A percentile compares a stretch with the other conserved stretches of the same genome.
phyloP scores from a whole-genome alignment of 441 rosid genomes.

The Euphorbia celastroides region DNA sequence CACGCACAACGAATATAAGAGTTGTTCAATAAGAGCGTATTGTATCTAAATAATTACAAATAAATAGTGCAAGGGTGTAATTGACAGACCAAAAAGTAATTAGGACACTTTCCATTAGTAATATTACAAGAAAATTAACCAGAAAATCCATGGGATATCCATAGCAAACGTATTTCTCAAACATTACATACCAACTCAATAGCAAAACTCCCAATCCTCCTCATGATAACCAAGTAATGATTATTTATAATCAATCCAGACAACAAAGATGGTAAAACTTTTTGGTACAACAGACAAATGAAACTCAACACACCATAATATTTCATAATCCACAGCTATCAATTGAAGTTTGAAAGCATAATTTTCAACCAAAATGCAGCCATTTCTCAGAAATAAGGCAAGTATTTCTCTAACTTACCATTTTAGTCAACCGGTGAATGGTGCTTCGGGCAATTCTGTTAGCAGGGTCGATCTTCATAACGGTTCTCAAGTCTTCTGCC shows the following conservation, averaged over 20 bases:
- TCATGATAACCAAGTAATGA: slow-evolving; percentile 14
- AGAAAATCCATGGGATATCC: too few relatives aligned
- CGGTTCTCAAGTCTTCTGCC: slow-evolving; percentile 88
- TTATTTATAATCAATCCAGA: slow-evolving; percentile 17
- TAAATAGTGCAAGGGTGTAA: too few relatives aligned
- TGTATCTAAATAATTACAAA: too few relatives aligned
- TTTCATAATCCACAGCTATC: slow-evolving; percentile 13
- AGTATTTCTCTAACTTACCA: slow-evolving; percentile 46
- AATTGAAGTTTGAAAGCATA: slow-evolving; percentile 8
- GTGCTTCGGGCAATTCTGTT: slow-evolving; percentile 92
- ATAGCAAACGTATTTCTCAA: too few relatives aligned
- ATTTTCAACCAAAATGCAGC: slow-evolving; percentile 17
- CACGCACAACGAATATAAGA: too few relatives aligned
- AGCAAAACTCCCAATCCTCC: slow-evolving; percentile 1
- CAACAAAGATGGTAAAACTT: background rate
- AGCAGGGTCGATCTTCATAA: slow-evolving; percentile 72
- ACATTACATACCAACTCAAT: background rate
- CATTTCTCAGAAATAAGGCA: background rate
- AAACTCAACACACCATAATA: slow-evolving; percentile 17
- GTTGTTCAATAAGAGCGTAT: too few relatives aligned
- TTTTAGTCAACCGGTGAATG: slow-evolving; percentile 74
- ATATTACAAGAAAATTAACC: too few relatives aligned
- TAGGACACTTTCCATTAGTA: too few relatives aligned
- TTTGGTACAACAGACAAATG: slow-evolving; percentile 3
- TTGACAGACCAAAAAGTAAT: too few relatives aligned